Evolutionary conservation across 495 filamentous ascomycete genomes (phyloP), one percentile per base, ranked within the genome.

Genomic region (Lasiosphaeria ovina): DNA sequence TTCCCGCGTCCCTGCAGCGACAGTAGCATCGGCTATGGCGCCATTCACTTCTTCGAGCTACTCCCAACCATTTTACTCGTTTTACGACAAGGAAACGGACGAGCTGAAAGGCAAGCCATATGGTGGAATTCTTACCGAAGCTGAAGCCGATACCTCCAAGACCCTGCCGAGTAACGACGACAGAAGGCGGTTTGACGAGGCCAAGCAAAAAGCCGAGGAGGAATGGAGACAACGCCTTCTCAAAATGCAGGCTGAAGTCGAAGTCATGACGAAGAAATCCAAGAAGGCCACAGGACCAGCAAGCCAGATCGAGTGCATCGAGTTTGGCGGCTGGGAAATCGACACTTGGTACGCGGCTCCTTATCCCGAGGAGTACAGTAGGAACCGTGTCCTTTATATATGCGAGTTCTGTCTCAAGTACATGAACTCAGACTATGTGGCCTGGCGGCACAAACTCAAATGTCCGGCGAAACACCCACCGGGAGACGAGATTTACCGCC

Each of bases 341-440:
- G 95, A 98, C 73, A 98, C 93, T 31, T 98, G 94, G 94, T 97
- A 98, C 74, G 92, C 95, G n/a, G 93, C 94, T 33, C 94, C 94
- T 17, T 98, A 98, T 68, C 94, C 94, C 0, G 94, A 97, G 72
- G 94, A 98, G 74, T 98, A 98, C 77, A 97, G 92, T 67, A 87
- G 91, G 64, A 97, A 98, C 69, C 87, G 87, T 38, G 88, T 96
- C 17, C 86, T 98, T 14, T 97, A 96, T 74, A 97, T 98, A 63
- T 98, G 94, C 79, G 95, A 98, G 71, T 98, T 97, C 73, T 98
- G 94, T 70, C 79, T 98, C 51, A 98, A 98, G 72, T 98, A 98
- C 77, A 97, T 98, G 93, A 96, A 93, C 70, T 97, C 93, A 10
- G 93, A 97, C 68, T 97, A 93, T 64, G 93, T 98, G 24, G 92